Evolutionary conservation across 2,329 filamentous ascomycete species (phyloP), one percentile per base, ranked within the genome.

Genomic region (Helicocarpus griseus): DNA sequence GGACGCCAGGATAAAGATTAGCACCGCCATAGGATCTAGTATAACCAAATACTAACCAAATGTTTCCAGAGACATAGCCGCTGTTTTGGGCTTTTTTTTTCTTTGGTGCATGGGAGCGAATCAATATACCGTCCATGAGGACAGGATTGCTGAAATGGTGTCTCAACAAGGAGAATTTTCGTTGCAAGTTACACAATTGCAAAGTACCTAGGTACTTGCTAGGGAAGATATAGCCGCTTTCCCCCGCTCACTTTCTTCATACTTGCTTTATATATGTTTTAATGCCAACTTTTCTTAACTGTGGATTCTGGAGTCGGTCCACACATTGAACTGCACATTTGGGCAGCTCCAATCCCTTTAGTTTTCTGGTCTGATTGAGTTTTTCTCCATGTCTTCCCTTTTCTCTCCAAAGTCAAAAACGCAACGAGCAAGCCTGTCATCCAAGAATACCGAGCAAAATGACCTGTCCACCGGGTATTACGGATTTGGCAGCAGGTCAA

Each of bases 341-440:
- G n/a, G n/a, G 6, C 19, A 21, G 6, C 24, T n/a, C 26, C 33
- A 29, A 13, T 11, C 43, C 31, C 39, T n/a, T 14, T 8, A 35
- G 17, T 26, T 29, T 17, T 31, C 21, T 39, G 28, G 14, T 44
- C 14, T 33, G 4, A 22, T 22, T 19, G 19, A 11, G 26, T 6
- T 21, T 9, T 33, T 28, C 22, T 31, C 33, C 6, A 56, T 56
- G 52, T 35, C 52, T 22, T 56, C 52, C 9, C 48, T 54, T 24
- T 56, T 56, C 24, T 54, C 54, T 29, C 50, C 54, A 26, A 52
- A 48, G 19, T 47, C 39, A 7, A 56, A 44, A 35, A 40, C 47
- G 17, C 53, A 49, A 43, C 52, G 52, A 33, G 38, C 40, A 14
- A 52, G 29, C 28, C 36, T 41, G 13, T 36, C 50, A 14, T 14